phyloP scores from a whole-genome alignment of 108 stramenopile genomes.

The Skeletonema potamos region DNA sequence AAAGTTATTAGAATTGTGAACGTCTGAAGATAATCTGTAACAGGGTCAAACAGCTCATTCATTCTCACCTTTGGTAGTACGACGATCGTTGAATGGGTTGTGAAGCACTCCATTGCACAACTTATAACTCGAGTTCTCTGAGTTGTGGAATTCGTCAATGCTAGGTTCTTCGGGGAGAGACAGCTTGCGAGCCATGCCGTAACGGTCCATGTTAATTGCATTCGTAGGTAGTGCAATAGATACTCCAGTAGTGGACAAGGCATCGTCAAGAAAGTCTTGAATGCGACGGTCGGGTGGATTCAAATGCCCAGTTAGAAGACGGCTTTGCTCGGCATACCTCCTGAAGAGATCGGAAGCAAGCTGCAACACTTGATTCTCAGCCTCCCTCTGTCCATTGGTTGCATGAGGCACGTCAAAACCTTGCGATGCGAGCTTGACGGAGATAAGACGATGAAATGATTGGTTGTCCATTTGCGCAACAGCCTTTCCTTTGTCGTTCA shows the following conservation, averaged over 20 bases:
- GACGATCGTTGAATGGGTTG: slow-evolving; percentile 56
- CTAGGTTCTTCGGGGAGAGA: slow-evolving; percentile 53
- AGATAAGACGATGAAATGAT: slow-evolving; percentile 45
- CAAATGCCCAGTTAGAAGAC: slow-evolving; percentile 46
- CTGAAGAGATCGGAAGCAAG: slow-evolving; percentile 59
- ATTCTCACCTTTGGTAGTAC: slow-evolving; percentile 60
- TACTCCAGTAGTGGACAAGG: slow-evolving; percentile 46
- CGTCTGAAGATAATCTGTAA: too few species aligned
- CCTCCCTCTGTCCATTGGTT: slow-evolving; percentile 27
- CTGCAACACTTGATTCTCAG: slow-evolving; percentile 42
- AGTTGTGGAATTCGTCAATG: slow-evolving; percentile 50
- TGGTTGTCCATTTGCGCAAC: slow-evolving; percentile 38
- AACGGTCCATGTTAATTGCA: slow-evolving; percentile 51
- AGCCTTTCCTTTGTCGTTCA: slow-evolving; percentile 48
- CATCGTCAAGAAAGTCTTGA: slow-evolving; percentile 57
- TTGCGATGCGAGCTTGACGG: slow-evolving; percentile 55
- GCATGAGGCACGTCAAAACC: slow-evolving; percentile 48
- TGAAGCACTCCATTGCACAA: slow-evolving; percentile 54
- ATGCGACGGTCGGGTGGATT: slow-evolving; percentile 56
- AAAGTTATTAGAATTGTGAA: too few species aligned
- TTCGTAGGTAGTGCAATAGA: slow-evolving; percentile 35
- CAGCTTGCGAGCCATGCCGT: slow-evolving; percentile 55
- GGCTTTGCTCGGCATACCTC: slow-evolving; percentile 54
- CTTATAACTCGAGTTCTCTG: slow-evolving; percentile 38
- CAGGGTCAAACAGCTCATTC: too few species aligned